Evolutionary conservation across 257 asterid genomes (phyloP), one percentile per base, ranked within the genome.

Genomic region (Nicotiana knightiana): DNA sequence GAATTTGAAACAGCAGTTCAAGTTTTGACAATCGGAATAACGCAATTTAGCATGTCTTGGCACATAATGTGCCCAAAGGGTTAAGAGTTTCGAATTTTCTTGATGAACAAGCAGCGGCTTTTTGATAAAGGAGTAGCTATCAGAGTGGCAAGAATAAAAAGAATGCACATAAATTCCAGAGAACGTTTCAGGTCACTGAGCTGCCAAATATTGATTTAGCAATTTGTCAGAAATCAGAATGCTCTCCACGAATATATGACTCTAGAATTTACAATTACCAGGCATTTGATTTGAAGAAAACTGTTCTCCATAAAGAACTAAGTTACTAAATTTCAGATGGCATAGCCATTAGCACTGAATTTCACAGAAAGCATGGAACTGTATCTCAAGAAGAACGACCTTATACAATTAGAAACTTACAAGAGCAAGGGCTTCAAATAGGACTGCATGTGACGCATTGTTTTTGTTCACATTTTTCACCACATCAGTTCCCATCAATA

Each of bases 391-490:
- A 39, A 75, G 28, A 75, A 48, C 24, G 43, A 75, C 63, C 17
- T 26, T 63, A 6, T 51, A 61, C 33, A 48, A 51, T 51, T 26
- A 75, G 63, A 51, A 75, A 84, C 93, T 90, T 91, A 96, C 99
- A 82, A 96, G 98, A 77, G 99, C 96, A 91, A 96, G 98, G 83
- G 99, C 98, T 90, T 96, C 99, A 83, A 96, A 96, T 80, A 96
- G 97, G 83, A 96, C 99, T 86, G 99, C 98, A 89, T 96, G 99
- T 55, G 99, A 96, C 78, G 99, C 99, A 88, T 96, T 96, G 84
- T 96, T 96, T 94, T 96, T 96, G 94, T 96, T 96, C 87, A 96
- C 99, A 85, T 96, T 96, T 89, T 96, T 96, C 90, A 96, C 99
- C 63, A 96, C 99, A 83, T 96, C 99, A 73, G 99, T 96, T 88